Base-by-base conservation (phyloP, 805 yeast genomes). In the Lipomyces spencermartinsiae region DNA sequence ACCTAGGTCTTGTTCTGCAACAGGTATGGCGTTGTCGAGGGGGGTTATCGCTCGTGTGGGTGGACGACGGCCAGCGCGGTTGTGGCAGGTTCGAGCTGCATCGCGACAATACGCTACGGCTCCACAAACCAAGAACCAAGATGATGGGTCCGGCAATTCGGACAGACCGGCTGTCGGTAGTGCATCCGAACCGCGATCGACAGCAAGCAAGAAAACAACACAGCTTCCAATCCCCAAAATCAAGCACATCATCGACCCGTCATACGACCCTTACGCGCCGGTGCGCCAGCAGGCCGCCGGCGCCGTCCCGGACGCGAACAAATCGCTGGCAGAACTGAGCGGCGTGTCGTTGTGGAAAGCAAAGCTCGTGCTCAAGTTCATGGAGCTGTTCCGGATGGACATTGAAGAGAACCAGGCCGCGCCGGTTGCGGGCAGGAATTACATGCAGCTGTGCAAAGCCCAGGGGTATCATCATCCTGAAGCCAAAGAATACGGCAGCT, bases 351-450 rank as follows among this genome's bases (percentile, higher is more conserved):
- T 54, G 46, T 69, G 72, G 72, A 64, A 58, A 33, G 63, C 67
- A 10, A 29, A 58, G 14, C 16, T 58, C 25, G 60, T 68, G 31
- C 25, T 57, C 37, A 59, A 43, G 34, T 60, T 79, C 39, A 78
- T 80, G 66, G 64, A 68, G 22, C 53, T 83, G 10, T 88, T 94
- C 77, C 83, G 86, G 71, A 81, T 94, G 66, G 97, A 94, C 78
- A 92, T 94, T 96, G 98, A 94, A 81, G 86, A 86, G 71, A 85
- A 93, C 51, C 86, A 98, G 76, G 90, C 98, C 0, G 98, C 98
- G 34, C 93, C 98, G 0, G 89, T 94, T 71, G 97, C 97, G 4
- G 98, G 98, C 8, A 89, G 93, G 2, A 83, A 85, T 65, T 95
- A 93, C 79, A 90, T 91, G 76, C 92, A 90, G 61, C 88, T 90